A percentile compares a stretch with the other conserved stretches of the same genome.
phyloP scores from a whole-genome alignment of 805 yeast species.

The Candida krabiensis region DNA sequence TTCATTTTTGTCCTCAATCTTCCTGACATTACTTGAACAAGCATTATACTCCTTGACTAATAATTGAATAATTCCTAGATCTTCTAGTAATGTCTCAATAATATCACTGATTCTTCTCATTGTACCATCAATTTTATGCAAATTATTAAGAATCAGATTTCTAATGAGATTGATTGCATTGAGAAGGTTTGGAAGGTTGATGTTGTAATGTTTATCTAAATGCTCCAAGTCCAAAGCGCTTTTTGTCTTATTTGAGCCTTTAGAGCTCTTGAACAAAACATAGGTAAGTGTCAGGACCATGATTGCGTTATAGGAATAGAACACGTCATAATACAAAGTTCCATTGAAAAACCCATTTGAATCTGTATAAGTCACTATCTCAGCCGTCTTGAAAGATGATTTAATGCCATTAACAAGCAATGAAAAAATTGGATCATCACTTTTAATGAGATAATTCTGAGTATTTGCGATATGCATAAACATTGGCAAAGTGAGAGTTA shows the following conservation, averaged over 20 bases:
- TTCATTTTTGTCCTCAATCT: constrained; percentile 29
- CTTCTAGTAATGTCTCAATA: constrained; percentile 41
- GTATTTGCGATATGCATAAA: constrained; percentile 38
- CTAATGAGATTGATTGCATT: constrained; percentile 36
- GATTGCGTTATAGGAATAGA: constrained; percentile 43
- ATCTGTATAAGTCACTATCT: constrained; percentile 35
- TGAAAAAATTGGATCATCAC: constrained; percentile 42
- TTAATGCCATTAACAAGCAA: constrained; percentile 41
- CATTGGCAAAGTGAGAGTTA: constrained; percentile 44
- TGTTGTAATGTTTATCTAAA: constrained; percentile 26
- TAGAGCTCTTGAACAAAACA: constrained; percentile 32
- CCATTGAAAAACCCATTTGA: constrained; percentile 42
- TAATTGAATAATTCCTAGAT: constrained; percentile 38
- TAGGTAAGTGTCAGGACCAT: constrained; percentile 43
- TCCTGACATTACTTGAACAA: constrained; percentile 29
- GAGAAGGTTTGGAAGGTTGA: constrained; percentile 29
- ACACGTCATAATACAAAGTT: constrained; percentile 45
- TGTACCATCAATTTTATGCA: constrained; percentile 39
- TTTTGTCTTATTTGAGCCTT: constrained; percentile 16
- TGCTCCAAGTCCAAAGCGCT: constrained; percentile 29
- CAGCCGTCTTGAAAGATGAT: constrained; percentile 40
- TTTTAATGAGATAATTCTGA: constrained; percentile 35
- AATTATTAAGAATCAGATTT: constrained; percentile 32
- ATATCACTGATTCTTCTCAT: constrained; percentile 44
- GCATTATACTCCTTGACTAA: constrained; percentile 31